phyloP scores from a whole-genome alignment of 108 stramenopile genomes.

The Discostella pseudostelligera region DNA sequence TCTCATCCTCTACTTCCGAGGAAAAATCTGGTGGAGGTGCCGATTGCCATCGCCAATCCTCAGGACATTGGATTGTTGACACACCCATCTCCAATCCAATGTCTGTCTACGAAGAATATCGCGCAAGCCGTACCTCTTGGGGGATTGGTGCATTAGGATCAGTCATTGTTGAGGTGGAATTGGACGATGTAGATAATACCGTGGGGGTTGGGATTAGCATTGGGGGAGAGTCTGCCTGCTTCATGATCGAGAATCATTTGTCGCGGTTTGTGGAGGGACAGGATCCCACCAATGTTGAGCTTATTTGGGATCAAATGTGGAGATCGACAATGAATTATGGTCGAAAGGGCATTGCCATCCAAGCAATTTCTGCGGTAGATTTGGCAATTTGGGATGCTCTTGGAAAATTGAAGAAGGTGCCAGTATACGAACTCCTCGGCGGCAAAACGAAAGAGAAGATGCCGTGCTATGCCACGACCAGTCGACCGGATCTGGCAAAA shows the following conservation, averaged over 20 bases:
- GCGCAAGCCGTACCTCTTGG: conserved; percentile 55
- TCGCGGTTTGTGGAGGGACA: conserved; percentile 57
- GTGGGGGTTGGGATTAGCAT: conserved; percentile 58
- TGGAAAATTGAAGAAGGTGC: conserved; percentile 56
- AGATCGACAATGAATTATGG: conserved; percentile 65
- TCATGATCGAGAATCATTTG: conserved; percentile 61
- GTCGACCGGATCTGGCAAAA: conserved; percentile 60
- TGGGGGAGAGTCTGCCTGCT: conserved; percentile 67
- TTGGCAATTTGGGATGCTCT: conserved; percentile 71
- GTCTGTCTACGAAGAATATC: conserved; percentile 52
- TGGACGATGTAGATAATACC: conserved; percentile 40
- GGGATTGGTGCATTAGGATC: conserved; percentile 65
- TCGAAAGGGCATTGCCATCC: conserved; percentile 61
- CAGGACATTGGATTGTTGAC: conserved; percentile 69
- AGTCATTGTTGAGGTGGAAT: conserved; percentile 63
- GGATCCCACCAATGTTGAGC: conserved; percentile 62
- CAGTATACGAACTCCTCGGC: conserved; percentile 65
- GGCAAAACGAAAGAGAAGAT: conserved; percentile 67
- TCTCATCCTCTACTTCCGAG: conserved; percentile 50
- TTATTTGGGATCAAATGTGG: conserved; percentile 76
- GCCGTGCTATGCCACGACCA: conserved; percentile 71
- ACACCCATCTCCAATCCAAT: conserved; percentile 61
- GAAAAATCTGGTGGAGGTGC: conserved; percentile 58
- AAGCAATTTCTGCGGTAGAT: conserved; percentile 61
- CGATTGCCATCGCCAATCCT: conserved; percentile 59